Conservation (phyloP, 208 protist genomes). For the Cochliopodium minus region DNA sequence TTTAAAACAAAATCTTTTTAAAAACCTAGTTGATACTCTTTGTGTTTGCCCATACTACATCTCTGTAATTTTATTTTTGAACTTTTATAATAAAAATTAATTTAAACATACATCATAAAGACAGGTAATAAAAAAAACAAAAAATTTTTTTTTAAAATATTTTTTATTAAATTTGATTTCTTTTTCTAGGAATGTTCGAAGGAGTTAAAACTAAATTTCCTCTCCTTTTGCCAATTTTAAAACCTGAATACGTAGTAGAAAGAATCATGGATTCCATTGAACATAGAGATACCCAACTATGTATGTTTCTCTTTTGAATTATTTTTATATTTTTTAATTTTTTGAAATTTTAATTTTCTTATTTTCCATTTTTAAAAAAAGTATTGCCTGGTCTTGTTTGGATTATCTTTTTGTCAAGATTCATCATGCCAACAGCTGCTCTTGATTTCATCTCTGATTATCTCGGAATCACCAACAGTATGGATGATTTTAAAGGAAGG, state of each 20-base stretch:
- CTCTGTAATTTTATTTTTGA: no score
- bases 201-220: not conserved
- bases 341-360: no score
- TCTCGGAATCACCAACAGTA: not conserved
- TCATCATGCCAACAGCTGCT: not conserved
- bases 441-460: not conserved
- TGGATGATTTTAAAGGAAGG: not conserved
- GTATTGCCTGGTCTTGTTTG: no score
- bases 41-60: constrained; percentile 4
- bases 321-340: no score
- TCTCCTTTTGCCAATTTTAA: not conserved
- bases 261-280: not conserved
- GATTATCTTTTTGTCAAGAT: not conserved
- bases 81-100: no score
- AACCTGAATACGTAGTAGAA: not conserved
- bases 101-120: no score
- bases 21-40: not conserved
- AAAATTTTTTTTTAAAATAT: no score
- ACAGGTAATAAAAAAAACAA: no score
- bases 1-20: no score
- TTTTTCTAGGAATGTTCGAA: not conserved
- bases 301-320: not conserved
- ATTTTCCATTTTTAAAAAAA: no score
- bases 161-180: no score
- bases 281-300: not conserved